Conservation (phyloP, 352 stramenopile species). For the Phytophthora nicotianae region DNA sequence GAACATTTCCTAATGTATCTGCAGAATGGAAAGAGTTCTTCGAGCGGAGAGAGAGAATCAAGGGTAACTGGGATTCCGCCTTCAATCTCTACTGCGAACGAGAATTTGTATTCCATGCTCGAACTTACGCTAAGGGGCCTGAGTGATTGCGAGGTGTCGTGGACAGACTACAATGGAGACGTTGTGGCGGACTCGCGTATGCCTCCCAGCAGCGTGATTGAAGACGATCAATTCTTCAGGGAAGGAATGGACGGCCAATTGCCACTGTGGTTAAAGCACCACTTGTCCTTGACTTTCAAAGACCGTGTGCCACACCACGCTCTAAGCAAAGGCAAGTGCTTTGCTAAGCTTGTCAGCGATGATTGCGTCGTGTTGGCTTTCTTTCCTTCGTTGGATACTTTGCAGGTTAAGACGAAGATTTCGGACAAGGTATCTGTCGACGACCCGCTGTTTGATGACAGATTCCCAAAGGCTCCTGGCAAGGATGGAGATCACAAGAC, state of each 20-base stretch:
- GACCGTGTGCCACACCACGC: slow-evolving; percentile 36
- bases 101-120: slow-evolving; percentile 89
- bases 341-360: slow-evolving; percentile 80
- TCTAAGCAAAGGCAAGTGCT: slow-evolving; percentile 84
- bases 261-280: slow-evolving; percentile 75
- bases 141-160: slow-evolving; percentile 86
- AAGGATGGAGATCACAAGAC: slow-evolving; percentile 11
- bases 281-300: slow-evolving; percentile 49
- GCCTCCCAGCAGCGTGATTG: slow-evolving; percentile 19
- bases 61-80: slow-evolving; percentile 3
- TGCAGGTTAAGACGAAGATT: slow-evolving; percentile 53
- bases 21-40: slow-evolving; percentile 45
- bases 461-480: slow-evolving; percentile 7
- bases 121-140: slow-evolving; percentile 74
- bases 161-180: slow-evolving; percentile 77
- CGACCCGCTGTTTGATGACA: slow-evolving; percentile 13
- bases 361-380: slow-evolving; percentile 81
- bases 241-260: slow-evolving; percentile 63
- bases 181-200: slow-evolving; percentile 27
- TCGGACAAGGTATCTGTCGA: slow-evolving; percentile 13
- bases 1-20: slow-evolving; percentile 90
- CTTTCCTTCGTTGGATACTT: slow-evolving; percentile 65
- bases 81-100: slow-evolving; percentile 67
- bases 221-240: slow-evolving; percentile 48
- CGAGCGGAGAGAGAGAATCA: slow-evolving; percentile 10